These are phyloP conservation scores for Castanea sativa DNA, from an alignment of 306 rosid species.

Conservation along the genomic window DNA sequence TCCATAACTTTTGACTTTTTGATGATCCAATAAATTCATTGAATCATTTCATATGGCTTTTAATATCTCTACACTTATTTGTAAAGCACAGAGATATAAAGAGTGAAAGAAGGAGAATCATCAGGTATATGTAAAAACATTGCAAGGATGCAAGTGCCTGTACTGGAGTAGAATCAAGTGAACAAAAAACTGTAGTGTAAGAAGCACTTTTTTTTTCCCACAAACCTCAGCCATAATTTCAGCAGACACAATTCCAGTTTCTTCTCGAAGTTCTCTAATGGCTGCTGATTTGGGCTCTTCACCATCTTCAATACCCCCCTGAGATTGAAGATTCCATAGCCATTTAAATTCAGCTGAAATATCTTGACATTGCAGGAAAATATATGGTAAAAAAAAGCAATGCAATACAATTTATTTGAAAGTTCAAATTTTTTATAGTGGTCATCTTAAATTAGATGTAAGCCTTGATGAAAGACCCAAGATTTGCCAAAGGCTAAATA, in stretches of 20 bases:
- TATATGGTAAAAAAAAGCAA: not conserved
- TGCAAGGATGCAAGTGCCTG: not conserved
- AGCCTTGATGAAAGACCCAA: not conserved
- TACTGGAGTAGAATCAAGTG: conserved; percentile 7
- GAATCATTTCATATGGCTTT: not conserved
- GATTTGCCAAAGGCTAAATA: not conserved
- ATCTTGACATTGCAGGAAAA: not conserved
- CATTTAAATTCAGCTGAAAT: conserved; percentile 1
- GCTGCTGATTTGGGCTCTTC: conserved; percentile 94
- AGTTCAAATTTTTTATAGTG: conserved; percentile 6
- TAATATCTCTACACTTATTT: conserved; percentile 2
- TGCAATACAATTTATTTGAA: not conserved
- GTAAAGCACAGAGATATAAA: not conserved
- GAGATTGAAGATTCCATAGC: conserved; percentile 20
- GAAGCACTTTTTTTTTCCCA: not conserved
- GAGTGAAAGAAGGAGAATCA: not conserved
- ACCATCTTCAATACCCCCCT: conserved; percentile 97
- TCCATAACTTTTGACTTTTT: not conserved
- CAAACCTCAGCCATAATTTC: conserved; percentile 80
- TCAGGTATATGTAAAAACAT: not conserved
- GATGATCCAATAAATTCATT: not conserved
- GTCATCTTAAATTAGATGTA: not conserved
- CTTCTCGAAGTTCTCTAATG: conserved; percentile 82
- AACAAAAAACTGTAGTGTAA: conserved; percentile 13
- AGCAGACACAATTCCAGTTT: conserved; percentile 86